Evolutionary conservation across 176 grass and related monocot species (phyloP).

Genomic region (Elymus sibiricus): DNA sequence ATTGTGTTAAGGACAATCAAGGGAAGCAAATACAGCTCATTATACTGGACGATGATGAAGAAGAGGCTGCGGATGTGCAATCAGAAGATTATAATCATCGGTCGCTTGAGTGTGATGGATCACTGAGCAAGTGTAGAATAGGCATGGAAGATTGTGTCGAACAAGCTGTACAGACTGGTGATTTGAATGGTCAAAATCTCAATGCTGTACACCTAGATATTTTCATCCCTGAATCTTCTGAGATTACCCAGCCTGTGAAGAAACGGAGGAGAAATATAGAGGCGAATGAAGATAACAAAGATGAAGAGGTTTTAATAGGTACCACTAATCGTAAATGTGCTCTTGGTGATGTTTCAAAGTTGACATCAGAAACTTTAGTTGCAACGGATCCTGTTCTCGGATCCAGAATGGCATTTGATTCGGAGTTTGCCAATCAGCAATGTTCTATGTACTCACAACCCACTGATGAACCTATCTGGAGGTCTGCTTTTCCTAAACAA

Average conservation of each 20-base stretch:
- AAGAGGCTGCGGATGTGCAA: slow-evolving; percentile 4
- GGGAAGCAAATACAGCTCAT: slow-evolving; percentile 7
- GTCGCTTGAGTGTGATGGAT: slow-evolving; percentile 8
- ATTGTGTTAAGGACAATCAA: slow-evolving; percentile 15
- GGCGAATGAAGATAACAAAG: slow-evolving; percentile 17
- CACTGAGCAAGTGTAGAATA: not conserved
- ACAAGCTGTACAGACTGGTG: slow-evolving; percentile 2
- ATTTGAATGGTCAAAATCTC: slow-evolving; percentile 7
- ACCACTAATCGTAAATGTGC: not conserved
- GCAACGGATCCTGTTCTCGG: not conserved
- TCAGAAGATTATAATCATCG: not conserved
- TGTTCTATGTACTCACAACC: slow-evolving; percentile 12
- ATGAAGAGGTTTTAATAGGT: slow-evolving; percentile 8
- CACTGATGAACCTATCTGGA: slow-evolving; percentile 42
- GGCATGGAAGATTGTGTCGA: not conserved
- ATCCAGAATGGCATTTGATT: not conserved
- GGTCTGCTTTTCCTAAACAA: slow-evolving; percentile 8
- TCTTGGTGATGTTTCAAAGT: slow-evolving; percentile 10
- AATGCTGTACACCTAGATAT: not conserved
- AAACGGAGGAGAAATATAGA: slow-evolving; percentile 27
- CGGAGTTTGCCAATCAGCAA: not conserved
- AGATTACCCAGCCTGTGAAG: slow-evolving; percentile 11
- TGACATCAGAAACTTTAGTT: not conserved
- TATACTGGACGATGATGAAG: not conserved
- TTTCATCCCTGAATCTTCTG: not conserved